Evolutionary conservation across 371 early-diverging fungal genomes (phyloP).

Genomic region (Mucor circinelloides): DNA sequence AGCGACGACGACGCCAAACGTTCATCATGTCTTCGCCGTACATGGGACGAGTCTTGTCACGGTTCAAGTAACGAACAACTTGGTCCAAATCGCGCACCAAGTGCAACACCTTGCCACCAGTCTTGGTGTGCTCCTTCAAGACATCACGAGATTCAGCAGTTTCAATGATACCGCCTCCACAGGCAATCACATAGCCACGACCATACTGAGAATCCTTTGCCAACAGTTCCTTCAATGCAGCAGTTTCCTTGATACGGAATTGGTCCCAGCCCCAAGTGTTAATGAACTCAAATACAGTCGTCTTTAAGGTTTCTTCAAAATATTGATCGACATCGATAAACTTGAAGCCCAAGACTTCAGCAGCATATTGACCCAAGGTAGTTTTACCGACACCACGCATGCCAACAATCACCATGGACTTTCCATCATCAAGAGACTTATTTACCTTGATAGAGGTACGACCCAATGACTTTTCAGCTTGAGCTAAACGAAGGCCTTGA

Average conservation of each 20-base stretch:
- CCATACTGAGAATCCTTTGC: constrained; percentile 40
- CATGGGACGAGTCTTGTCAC: constrained; percentile 85
- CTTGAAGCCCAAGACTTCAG: constrained; percentile 63
- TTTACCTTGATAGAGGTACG: constrained; percentile 10
- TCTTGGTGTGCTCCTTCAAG: constrained; percentile 57
- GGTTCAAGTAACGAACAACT: constrained; percentile 75
- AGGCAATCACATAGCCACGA: constrained; percentile 76
- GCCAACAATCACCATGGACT: constrained; percentile 88
- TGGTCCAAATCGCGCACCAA: constrained; percentile 82
- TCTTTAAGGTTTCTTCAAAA: constrained; percentile 69
- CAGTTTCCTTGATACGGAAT: constrained; percentile 84
- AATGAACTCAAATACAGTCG: constrained; percentile 80
- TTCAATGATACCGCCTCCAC: constrained; percentile 97
- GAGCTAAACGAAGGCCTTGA: constrained; percentile 50
- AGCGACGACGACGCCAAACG: constrained; percentile 80
- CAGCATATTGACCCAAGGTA: constrained; percentile 78
- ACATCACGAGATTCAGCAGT: constrained; percentile 67
- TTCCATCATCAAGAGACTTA: constrained; percentile 25
- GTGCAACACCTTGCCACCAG: constrained; percentile 77
- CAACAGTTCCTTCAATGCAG: constrained; percentile 55
- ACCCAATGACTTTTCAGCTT: constrained; percentile 38
- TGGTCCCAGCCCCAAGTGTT: constrained; percentile 83
- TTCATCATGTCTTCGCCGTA: constrained; percentile 80
- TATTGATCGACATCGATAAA: constrained; percentile 92
- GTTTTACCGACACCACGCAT: constrained; percentile 99